Percentiles rank a stretch among this genome's conserved stretches.
phyloP scores from a whole-genome alignment of 202 grass and related monocot species.

The Dendrocalamus latiflorus region DNA sequence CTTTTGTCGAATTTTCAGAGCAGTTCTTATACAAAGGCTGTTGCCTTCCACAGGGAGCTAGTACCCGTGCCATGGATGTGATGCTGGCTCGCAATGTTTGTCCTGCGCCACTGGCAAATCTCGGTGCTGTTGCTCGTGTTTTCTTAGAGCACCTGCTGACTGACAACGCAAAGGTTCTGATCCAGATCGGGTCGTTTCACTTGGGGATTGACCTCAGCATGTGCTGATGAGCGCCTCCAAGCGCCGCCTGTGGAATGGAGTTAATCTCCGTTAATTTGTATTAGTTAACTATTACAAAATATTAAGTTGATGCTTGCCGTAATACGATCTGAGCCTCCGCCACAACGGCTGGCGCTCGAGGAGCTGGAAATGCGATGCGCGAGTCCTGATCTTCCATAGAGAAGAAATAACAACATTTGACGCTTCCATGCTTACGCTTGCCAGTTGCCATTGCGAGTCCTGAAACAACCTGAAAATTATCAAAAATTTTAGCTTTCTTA shows the following conservation, averaged over 20 bases:
- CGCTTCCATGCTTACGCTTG: too few relatives aligned
- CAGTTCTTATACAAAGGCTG: background rate
- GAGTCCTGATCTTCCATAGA: background rate
- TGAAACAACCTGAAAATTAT: too few relatives aligned
- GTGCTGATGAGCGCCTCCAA: background rate
- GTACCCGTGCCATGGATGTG: background rate
- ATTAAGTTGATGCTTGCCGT: too few relatives aligned
- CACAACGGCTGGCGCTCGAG: too few relatives aligned
- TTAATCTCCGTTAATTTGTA: background rate
- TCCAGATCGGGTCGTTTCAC: constrained; percentile 18
- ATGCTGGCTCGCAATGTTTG: background rate
- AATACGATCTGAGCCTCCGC: too few relatives aligned
- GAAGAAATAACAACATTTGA: background rate
- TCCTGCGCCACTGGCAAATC: background rate
- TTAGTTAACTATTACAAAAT: background rate
- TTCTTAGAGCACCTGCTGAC: constrained; percentile 43
- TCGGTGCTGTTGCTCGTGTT: constrained; percentile 34
- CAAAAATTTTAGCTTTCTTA: too few relatives aligned
- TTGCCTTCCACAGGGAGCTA: background rate
- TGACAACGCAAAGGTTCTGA: constrained; percentile 1
- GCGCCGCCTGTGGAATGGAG: background rate
- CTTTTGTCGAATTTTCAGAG: background rate
- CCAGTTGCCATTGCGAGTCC: too few relatives aligned
- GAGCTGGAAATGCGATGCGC: background rate
- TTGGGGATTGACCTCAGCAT: background rate